Base-by-base conservation (phyloP, 768 basidiomycete species). In the Kondoa malvinella region DNA sequence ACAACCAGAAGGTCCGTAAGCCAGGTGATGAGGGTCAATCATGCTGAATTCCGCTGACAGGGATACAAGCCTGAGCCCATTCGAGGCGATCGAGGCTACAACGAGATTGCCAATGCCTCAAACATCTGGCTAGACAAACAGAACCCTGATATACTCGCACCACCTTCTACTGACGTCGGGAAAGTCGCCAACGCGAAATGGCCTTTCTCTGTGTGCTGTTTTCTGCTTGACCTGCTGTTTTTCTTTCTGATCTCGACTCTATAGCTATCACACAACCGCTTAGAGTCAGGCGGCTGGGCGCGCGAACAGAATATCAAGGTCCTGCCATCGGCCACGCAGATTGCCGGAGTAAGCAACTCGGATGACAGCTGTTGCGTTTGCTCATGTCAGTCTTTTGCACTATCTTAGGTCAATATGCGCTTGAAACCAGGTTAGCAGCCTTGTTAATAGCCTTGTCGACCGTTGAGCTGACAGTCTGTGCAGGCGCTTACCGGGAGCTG, bases 401-500 rank as follows among this genome's bases (percentile, higher is more conserved):
- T n/a, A n/a, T n/a, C n/a, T n/a, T n/a, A n/a, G n/a, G n/a, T n/a
- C n/a, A n/a, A n/a, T n/a, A n/a, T n/a, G n/a, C n/a, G n/a, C n/a
- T n/a, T n/a, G n/a, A n/a, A n/a, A n/a, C n/a, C n/a, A n/a, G n/a
- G n/a, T n/a, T n/a, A n/a, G n/a, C n/a, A n/a, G n/a, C n/a, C n/a
- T n/a, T n/a, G n/a, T n/a, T n/a, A n/a, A 68, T 25, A 31, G 76
- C 60, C 16, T 67, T 75, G 59, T 80, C 82, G 1, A 77, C 81
- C 63, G 82, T 83, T 25, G 79, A 83, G 71, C 82, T 83, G 82
- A 77, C 76, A 31, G 69, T 78, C 34, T 79, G 81, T 73, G 72
- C 80, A 64, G 82, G 82, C 31, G 81, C 81, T 0, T 76, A 82
- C 68, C 78, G 82, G 77, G 82, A 83, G 72, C 78, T 83, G 34